Evolutionary conservation across 2,329 filamentous ascomycete genomes (phyloP).

Genomic region (Fusarium sp.): DNA sequence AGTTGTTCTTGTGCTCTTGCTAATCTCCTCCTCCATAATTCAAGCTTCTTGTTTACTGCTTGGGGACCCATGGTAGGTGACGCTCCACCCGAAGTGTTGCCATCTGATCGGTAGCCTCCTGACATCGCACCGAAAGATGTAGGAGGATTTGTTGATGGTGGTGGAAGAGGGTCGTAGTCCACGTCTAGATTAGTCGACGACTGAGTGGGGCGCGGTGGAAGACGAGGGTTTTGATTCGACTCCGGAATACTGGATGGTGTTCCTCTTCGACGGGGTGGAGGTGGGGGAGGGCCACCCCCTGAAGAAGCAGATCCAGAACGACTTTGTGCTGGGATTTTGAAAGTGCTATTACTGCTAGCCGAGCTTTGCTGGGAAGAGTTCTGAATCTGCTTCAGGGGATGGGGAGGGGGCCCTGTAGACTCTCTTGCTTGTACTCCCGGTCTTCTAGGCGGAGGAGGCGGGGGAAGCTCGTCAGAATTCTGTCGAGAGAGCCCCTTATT

Average conservation of each 20-base stretch:
- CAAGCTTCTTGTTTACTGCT: conserved; percentile 73
- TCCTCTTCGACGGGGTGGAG: conserved; percentile 61
- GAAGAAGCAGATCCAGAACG: conserved; percentile 31
- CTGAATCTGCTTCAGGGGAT: conserved; percentile 58
- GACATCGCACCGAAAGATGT: conserved; percentile 44
- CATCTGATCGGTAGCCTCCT: conserved; percentile 50
- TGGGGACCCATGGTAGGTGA: conserved; percentile 54
- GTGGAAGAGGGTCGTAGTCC: conserved; percentile 57
- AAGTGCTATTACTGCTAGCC: conserved; percentile 31
- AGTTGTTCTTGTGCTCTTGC: conserved; percentile 72
- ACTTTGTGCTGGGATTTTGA: conserved; percentile 31
- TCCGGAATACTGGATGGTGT: conserved; percentile 53
- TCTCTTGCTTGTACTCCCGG: conserved; percentile 40
- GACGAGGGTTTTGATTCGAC: conserved; percentile 37
- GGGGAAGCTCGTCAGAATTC: conserved; percentile 43
- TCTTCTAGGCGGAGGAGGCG: conserved; percentile 54
- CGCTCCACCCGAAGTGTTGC: conserved; percentile 50
- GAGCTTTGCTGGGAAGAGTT: conserved; percentile 54
- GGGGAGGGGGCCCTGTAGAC: conserved; percentile 53
- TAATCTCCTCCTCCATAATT: conserved; percentile 77
- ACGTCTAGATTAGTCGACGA: conserved; percentile 56
- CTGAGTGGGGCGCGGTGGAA: conserved; percentile 51
- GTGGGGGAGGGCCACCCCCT: conserved; percentile 56
- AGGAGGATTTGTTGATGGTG: conserved; percentile 45
- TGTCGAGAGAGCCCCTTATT: conserved; percentile 43